Evolutionary conservation across 805 yeast species (phyloP), one percentile per base, ranked within the genome.

Genomic region (Candida manassasensis): DNA sequence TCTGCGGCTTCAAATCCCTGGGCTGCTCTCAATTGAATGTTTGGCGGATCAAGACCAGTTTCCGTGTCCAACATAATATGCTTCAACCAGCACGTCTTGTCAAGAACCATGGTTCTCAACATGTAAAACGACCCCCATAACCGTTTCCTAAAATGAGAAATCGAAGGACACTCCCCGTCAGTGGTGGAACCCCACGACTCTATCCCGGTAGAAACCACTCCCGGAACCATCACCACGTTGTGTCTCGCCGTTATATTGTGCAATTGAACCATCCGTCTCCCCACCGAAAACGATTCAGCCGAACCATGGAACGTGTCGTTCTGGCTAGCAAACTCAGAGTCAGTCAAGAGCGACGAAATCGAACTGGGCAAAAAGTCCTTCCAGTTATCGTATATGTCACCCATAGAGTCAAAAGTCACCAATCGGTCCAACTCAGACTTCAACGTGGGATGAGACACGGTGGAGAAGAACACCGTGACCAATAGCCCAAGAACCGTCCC

Each of bases 1-100:
- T 93, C 98, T 0, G 96, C 93, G 1, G 96, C 93, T 49, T 89
- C 97, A 56, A 93, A 85, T 0, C 98, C 98, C 55, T 85, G 95
- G 0, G 96, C 90, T 0, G 97, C 94, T 38, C 98, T 68, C 17
- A 93, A 54, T 47, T 71, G 82, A 47, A 85, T 73, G 35, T 84
- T 75, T 1, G 84, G 82, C 0, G 98, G 98, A 55, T 93, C 98
- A 17, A 93, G 63, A 0, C 98, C 98, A 0, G 97, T 93, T 38
- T 77, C 79, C 0, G 88, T 81, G 57, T 93, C 97, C 25, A 93
- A 67, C 82, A 80, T 83, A 28, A 93, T 73, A 57, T 89, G 96
- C 55, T 84, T 81, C 43, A 93, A 70, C 98, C 98, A 93, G 60
- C 98, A 93, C 2, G 76, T 57, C 58, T 93, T 93, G 52, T 90